Evolutionary conservation across 2,329 filamentous ascomycete species (phyloP), one percentile per base, ranked within the genome.

Genomic region (Sphaerulina populicola): DNA sequence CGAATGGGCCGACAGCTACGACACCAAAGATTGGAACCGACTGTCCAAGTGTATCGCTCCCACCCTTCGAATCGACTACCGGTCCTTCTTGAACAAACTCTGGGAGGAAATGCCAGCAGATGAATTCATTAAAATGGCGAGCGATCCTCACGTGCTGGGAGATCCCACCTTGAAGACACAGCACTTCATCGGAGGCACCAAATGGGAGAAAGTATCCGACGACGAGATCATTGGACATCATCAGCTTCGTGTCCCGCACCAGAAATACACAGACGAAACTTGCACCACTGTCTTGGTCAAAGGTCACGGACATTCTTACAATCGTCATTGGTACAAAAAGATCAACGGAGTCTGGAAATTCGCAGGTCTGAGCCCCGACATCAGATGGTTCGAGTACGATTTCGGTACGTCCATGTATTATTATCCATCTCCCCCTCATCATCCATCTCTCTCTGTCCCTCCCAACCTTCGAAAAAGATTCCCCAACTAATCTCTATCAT

Each of bases 1-100:
- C 66, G 77, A 82, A 62, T 83, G 80, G 80, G 79, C 78, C 51
- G 79, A 82, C 65, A 79, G 76, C 71, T 82, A 83, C 67, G 80
- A 83, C 66, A 75, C 74, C 66, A 84, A 84, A 68, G 78, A 83
- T 69, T 83, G 80, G 79, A 71, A 73, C 11, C 75, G 79, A 46
- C 74, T 83, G 27, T 64, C 71, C 58, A 77, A 75, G 56, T 79
- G 77, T 71, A 81, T 86, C 58, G 81, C 82, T 2, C 81, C 82
- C 1, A 81, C 76, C 43, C 56, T 64, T 29, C 66, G 83, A 75
- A 77, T 88, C 61, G 85, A 89, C 73, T 89, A 89, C 76, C 73
- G 66, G 57, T 80, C 66, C 11, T 74, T 79, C 61, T 68, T 79
- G 54, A 68, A 73, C 68, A 76, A 78, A 66, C 63, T 75, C 47